These are phyloP conservation scores for Aspergillus funiculosus DNA, from an alignment of 495 filamentous ascomycete genomes.

Conservation along the genomic window DNA sequence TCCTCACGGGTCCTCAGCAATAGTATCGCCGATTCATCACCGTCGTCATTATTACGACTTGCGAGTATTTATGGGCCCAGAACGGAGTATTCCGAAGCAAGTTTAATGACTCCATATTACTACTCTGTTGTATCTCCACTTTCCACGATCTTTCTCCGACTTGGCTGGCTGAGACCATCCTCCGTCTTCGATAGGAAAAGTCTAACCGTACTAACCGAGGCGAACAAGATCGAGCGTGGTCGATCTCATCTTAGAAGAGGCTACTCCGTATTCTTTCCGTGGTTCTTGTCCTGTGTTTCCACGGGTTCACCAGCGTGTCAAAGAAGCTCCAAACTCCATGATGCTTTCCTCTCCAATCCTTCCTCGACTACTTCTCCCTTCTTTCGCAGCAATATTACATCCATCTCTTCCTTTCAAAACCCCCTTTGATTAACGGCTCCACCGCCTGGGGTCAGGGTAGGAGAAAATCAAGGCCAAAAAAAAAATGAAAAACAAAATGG, in stretches of 20 bases:
- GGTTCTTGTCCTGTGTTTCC: slow-evolving; percentile 1
- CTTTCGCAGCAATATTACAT: too few relatives aligned
- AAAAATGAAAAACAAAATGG: too few relatives aligned
- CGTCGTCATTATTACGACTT: background rate
- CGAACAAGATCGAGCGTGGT: slow-evolving; percentile 1
- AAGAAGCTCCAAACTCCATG: background rate
- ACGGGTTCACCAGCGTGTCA: slow-evolving; percentile 3
- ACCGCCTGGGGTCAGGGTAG: too few relatives aligned
- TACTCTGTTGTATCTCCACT: slow-evolving; percentile 15
- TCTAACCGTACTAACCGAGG: background rate
- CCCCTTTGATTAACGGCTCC: too few relatives aligned
- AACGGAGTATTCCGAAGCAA: slow-evolving; percentile 6
- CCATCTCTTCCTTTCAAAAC: too few relatives aligned
- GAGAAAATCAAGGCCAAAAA: too few relatives aligned
- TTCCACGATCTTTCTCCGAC: slow-evolving; percentile 7
- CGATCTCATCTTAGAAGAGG: slow-evolving; percentile 6
- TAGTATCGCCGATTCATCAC: background rate
- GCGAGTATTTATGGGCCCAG: slow-evolving; percentile 7
- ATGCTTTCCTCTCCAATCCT: background rate
- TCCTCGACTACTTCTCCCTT: background rate
- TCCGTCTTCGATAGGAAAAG: background rate
- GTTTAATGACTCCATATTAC: slow-evolving; percentile 1
- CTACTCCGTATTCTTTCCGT: slow-evolving; percentile 1
- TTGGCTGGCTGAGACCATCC: slow-evolving; percentile 15
- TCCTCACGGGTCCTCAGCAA: background rate